Evolutionary conservation across 2,329 filamentous ascomycete species (phyloP).

Genomic region (Fusarium miscanthi): DNA sequence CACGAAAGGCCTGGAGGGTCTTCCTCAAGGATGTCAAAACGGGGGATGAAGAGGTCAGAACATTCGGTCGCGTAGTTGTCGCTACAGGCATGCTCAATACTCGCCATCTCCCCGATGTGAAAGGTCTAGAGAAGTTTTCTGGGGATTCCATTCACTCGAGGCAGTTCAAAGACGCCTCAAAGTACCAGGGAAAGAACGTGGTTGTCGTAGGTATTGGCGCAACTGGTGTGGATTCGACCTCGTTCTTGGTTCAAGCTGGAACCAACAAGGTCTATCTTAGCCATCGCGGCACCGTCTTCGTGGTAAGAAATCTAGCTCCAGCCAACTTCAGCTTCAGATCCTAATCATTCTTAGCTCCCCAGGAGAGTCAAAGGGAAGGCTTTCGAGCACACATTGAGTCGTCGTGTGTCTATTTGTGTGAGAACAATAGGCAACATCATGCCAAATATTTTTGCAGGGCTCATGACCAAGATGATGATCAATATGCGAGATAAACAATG

Average conservation of each 20-base stretch:
- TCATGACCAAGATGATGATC: slow-evolving; percentile 36
- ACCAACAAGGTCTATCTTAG: slow-evolving; percentile 56
- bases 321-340: too few species aligned
- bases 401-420: slow-evolving; percentile 41
- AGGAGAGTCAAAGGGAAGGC: slow-evolving; percentile 49
- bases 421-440: slow-evolving; percentile 21
- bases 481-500: slow-evolving; percentile 35
- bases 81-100: slow-evolving; percentile 49
- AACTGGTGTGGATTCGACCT: slow-evolving; percentile 47
- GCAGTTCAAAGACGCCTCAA: slow-evolving; percentile 47
- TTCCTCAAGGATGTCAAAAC: slow-evolving; percentile 42
- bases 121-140: slow-evolving; percentile 53
- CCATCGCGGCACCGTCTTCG: slow-evolving; percentile 50
- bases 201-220: slow-evolving; percentile 59
- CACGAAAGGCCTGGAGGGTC: slow-evolving; percentile 44
- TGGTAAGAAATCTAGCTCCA: slow-evolving; percentile 30
- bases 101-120: slow-evolving; percentile 51
- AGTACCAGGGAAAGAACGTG: slow-evolving; percentile 56
- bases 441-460: slow-evolving; percentile 13
- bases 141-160: slow-evolving; percentile 56
- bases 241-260: slow-evolving; percentile 46
- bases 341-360: slow-evolving; percentile 38
- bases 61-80: slow-evolving; percentile 53
- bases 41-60: slow-evolving; percentile 22
- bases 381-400: slow-evolving; percentile 49